A percentile compares a stretch with the other conserved stretches of the same genome.
Evolutionary conservation across 1,284 basidiomycete species (phyloP).

Genomic region (Malassezia japonica): DNA sequence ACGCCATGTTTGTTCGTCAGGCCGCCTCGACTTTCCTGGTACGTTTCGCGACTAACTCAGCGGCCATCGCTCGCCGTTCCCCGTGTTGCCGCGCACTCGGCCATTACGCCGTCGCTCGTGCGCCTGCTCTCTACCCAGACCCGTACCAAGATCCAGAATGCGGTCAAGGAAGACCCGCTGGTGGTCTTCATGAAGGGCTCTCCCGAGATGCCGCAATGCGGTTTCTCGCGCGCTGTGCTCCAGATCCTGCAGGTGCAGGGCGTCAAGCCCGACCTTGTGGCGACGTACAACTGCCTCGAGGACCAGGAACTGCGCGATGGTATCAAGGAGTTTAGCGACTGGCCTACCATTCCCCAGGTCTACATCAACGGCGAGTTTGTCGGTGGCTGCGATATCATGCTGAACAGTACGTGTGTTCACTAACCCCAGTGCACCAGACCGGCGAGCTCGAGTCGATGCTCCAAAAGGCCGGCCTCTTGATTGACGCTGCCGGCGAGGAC

Average conservation of each 20-base stretch:
- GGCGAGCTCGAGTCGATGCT: conserved; percentile 82
- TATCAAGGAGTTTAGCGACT: conserved; percentile 91
- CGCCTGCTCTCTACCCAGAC: conserved; percentile 51
- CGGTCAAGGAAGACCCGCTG: conserved; percentile 60
- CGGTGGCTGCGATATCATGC: conserved; percentile 88
- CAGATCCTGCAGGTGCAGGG: conserved; percentile 83
- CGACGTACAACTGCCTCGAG: conserved; percentile 75
- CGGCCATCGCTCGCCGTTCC: conserved; percentile 4
- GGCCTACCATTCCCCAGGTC: conserved; percentile 95
- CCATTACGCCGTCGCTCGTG: conserved; percentile 4
- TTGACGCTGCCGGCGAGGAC: conserved; percentile 6
- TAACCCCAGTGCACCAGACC: conserved; percentile 70
- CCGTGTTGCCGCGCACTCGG: not conserved
- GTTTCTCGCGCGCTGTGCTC: conserved; percentile 85
- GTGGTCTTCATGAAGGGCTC: conserved; percentile 92
- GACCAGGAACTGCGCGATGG: conserved; percentile 70
- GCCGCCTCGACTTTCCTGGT: conserved; percentile 10
- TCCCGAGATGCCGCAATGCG: conserved; percentile 62
- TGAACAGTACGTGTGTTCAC: conserved; percentile 69
- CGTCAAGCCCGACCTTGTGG: conserved; percentile 54
- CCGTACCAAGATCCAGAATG: conserved; percentile 52
- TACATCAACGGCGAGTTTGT: conserved; percentile 92
- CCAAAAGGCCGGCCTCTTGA: conserved; percentile 37
- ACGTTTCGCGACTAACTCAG: not conserved
- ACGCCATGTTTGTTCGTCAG: conserved; percentile 12